phyloP scores from a whole-genome alignment of 495 filamentous ascomycete genomes.

The Pyrenopolyporus hunteri region DNA sequence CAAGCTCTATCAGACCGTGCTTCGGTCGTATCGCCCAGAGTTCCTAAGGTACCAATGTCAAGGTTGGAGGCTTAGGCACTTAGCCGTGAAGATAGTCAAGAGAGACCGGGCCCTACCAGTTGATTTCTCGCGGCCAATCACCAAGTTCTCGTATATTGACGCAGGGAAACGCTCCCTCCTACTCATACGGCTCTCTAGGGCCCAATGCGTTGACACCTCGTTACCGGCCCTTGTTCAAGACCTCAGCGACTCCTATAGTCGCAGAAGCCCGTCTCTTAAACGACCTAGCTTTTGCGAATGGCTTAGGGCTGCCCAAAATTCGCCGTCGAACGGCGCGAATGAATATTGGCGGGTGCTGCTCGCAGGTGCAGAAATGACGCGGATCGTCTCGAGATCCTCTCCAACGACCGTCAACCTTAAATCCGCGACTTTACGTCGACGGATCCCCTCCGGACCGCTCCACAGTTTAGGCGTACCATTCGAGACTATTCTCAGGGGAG shows the following conservation, averaged over 20 bases:
- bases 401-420: conserved; percentile 45
- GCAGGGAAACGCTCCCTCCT: conserved; percentile 54
- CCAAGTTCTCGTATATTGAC: conserved; percentile 55
- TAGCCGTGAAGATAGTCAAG: conserved; percentile 48
- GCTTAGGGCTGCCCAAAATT: conserved; percentile 44
- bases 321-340: conserved; percentile 44
- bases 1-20: conserved; percentile 52
- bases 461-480: conserved; percentile 41
- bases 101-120: conserved; percentile 47
- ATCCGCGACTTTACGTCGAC: conserved; percentile 45
- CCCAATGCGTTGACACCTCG: conserved; percentile 54
- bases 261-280: conserved; percentile 39
- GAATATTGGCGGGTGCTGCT: conserved; percentile 53
- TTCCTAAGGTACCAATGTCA: conserved; percentile 51
- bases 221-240: conserved; percentile 51
- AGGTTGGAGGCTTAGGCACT: conserved; percentile 47
- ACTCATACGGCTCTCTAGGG: conserved; percentile 51
- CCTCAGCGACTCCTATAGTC: conserved; percentile 51
- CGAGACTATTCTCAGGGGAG: conserved; percentile 53
- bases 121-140: conserved; percentile 50
- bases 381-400: conserved; percentile 48
- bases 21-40: conserved; percentile 47
- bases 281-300: conserved; percentile 53
- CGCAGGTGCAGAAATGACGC: conserved; percentile 50
- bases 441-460: conserved; percentile 45